A percentile compares a stretch with the other conserved stretches of the same genome.
These are phyloP conservation scores for Ascoidea tarda DNA, from an alignment of 805 yeast genomes.

Conservation along the genomic window DNA sequence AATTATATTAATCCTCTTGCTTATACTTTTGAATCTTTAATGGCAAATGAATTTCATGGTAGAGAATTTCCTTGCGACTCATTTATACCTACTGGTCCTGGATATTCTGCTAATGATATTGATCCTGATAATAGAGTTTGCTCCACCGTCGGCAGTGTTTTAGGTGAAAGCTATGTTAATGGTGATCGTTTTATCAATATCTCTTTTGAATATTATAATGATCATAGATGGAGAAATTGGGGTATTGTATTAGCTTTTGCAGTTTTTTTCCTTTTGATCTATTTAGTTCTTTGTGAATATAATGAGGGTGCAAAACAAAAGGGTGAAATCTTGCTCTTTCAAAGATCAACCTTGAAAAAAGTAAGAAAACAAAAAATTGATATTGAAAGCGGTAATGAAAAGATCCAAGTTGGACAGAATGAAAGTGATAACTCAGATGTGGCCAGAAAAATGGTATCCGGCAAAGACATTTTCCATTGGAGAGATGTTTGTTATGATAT, in stretches of 20 bases:
- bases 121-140: slow-evolving; percentile 22
- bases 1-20: slow-evolving; percentile 28
- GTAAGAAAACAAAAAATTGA: slow-evolving; percentile 20
- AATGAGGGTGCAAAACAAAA: slow-evolving; percentile 40
- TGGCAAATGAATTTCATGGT: slow-evolving; percentile 28
- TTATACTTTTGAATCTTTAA: slow-evolving; percentile 28
- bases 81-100: slow-evolving; percentile 29
- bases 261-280: slow-evolving; percentile 34
- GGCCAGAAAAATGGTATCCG: slow-evolving; percentile 5
- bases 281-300: slow-evolving; percentile 33
- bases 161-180: slow-evolving; percentile 29
- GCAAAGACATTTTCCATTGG: slow-evolving; percentile 42
- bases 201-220: slow-evolving; percentile 27
- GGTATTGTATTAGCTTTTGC: slow-evolving; percentile 42
- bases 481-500: slow-evolving; percentile 42
- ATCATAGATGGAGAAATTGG: slow-evolving; percentile 47
- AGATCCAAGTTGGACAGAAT: slow-evolving; percentile 12
- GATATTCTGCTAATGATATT: slow-evolving; percentile 19
- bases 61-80: slow-evolving; percentile 20
- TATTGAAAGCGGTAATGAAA: slow-evolving; percentile 12
- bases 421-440: slow-evolving; percentile 13
- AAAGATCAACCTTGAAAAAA: slow-evolving; percentile 24
- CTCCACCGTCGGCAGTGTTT: slow-evolving; percentile 31
- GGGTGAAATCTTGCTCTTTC: slow-evolving; percentile 49
- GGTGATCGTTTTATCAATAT: slow-evolving; percentile 31